Conservation (phyloP, 164 flowering plant genomes). For the Dillenia suffruticosa region DNA sequence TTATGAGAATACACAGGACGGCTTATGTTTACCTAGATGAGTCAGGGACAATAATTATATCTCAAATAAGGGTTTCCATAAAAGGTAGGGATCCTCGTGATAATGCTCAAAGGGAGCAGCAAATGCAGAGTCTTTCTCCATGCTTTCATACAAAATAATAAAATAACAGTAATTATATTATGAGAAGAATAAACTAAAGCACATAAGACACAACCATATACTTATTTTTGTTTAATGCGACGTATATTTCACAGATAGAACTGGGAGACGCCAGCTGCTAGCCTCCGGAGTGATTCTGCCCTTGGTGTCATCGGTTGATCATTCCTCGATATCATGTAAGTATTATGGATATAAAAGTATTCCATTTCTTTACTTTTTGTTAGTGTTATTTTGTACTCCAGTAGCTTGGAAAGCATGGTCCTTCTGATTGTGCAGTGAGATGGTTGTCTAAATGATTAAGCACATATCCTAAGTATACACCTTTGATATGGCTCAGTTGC, state of each 20-base stretch:
- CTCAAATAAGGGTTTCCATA: too few species aligned
- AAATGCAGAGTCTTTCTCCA: too few species aligned
- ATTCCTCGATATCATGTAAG: slow-evolving; percentile 52
- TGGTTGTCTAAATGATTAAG: slow-evolving; percentile 35
- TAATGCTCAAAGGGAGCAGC: too few species aligned
- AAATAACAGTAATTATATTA: too few species aligned
- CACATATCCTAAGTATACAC: slow-evolving; percentile 63
- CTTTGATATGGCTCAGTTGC: slow-evolving; percentile 92
- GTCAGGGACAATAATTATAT: too few species aligned
- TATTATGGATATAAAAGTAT: background rate
- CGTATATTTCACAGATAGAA: slow-evolving; percentile 32
- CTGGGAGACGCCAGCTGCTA: slow-evolving; percentile 59
- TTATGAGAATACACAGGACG: too few species aligned
- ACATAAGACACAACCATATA: background rate
- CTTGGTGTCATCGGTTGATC: slow-evolving; percentile 36
- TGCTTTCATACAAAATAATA: too few species aligned
- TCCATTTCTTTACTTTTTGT: slow-evolving; percentile 1
- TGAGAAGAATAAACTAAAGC: too few species aligned
- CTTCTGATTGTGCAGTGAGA: slow-evolving; percentile 43
- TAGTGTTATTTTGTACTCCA: slow-evolving; percentile 10
- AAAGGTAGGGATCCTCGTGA: too few species aligned
- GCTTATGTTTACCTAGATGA: too few species aligned
- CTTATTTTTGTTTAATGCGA: background rate
- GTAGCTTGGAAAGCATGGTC: slow-evolving; percentile 33
- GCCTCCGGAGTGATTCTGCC: slow-evolving; percentile 42